phyloP scores from a whole-genome alignment of 164 flowering plant species.

The Amborella trichopoda region DNA sequence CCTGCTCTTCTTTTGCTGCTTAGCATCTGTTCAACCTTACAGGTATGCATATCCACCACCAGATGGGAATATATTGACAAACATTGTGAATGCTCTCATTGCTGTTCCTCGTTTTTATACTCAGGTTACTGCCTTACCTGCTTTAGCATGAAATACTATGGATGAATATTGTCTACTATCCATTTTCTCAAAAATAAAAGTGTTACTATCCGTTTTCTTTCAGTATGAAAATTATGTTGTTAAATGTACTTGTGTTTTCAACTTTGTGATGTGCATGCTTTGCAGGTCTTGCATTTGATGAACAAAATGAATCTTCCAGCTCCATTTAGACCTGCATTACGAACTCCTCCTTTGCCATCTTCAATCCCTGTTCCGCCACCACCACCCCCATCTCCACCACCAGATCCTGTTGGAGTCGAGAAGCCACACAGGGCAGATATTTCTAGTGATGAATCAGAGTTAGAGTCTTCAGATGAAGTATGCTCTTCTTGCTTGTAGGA shows the following conservation, averaged over 20 bases:
- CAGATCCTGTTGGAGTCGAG: conserved; percentile 10
- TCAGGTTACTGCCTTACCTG: conserved; percentile 37
- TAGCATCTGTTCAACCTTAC: conserved; percentile 3
- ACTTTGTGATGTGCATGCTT: background rate
- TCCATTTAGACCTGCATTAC: conserved; percentile 87
- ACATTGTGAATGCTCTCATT: conserved; percentile 93
- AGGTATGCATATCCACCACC: conserved; percentile 98
- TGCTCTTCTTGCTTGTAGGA: background rate
- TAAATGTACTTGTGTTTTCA: background rate
- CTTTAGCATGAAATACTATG: too few relatives aligned
- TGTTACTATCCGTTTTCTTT: too few relatives aligned
- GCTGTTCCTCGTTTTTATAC: conserved; percentile 97
- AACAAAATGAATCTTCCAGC: conserved; percentile 99
- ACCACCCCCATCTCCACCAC: conserved; percentile 20
- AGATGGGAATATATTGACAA: conserved; percentile 87
- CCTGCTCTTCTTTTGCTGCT: background rate
- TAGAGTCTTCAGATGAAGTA: conserved; percentile 92
- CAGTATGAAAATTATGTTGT: background rate
- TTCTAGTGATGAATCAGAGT: conserved; percentile 83
- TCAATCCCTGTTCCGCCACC: conserved; percentile 39
- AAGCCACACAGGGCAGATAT: conserved; percentile 31
- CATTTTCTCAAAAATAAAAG: too few relatives aligned
- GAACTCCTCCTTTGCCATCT: conserved; percentile 85
- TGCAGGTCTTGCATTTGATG: conserved; percentile 95
- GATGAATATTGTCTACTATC: too few relatives aligned